Percentiles rank a stretch among this genome's conserved stretches.
Evolutionary conservation across 345 rosid species (phyloP).

Genomic region (Rhodamnia rubescens): DNA sequence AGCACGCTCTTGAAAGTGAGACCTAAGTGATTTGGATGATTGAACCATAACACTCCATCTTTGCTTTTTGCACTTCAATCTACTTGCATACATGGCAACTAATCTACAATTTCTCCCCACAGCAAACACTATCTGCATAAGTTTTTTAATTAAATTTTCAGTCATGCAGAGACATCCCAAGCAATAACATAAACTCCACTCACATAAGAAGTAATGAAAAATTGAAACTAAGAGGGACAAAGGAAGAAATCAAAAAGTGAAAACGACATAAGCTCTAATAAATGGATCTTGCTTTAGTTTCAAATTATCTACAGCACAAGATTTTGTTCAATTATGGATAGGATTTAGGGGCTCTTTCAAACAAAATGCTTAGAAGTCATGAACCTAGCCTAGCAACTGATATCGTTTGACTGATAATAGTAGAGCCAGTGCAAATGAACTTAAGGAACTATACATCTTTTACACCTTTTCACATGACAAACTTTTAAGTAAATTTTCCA

Average conservation of each 20-base stretch:
- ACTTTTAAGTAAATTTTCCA: not conserved
- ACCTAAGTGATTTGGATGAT: conserved; percentile 32
- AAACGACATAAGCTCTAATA: not conserved
- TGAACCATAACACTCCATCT: conserved; percentile 45
- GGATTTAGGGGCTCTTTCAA: not conserved
- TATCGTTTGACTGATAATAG: not conserved
- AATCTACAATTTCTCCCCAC: not conserved
- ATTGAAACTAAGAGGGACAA: not conserved
- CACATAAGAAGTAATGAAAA: not conserved
- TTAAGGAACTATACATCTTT: not conserved
- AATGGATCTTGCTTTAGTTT: not conserved
- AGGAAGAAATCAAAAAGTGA: not conserved
- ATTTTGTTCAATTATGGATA: not conserved
- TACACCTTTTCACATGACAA: not conserved
- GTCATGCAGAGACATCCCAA: not conserved
- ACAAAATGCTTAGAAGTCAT: not conserved
- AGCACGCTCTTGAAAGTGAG: conserved; percentile 19
- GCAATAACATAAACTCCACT: not conserved
- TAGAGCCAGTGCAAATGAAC: not conserved
- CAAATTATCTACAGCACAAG: not conserved
- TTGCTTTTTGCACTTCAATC: conserved; percentile 46
- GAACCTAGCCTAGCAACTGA: not conserved
- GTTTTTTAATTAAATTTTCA: not conserved
- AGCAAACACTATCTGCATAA: not conserved
- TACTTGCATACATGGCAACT: conserved; percentile 58